phyloP scores from a whole-genome alignment of 345 rosid genomes.

The Lenwebbia sp. region DNA sequence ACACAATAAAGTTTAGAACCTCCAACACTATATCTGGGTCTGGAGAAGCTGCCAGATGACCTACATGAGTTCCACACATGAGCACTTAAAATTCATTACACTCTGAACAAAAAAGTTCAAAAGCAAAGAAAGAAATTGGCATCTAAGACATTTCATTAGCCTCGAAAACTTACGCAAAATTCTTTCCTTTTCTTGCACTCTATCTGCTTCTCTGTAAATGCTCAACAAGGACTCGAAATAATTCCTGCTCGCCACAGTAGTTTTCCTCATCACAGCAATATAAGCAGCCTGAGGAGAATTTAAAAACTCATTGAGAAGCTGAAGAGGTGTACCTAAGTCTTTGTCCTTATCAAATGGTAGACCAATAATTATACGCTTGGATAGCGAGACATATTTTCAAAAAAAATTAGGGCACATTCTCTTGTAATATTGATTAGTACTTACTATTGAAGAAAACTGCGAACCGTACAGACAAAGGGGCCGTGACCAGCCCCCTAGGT shows the following conservation, averaged over 20 bases:
- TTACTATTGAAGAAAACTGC: background rate
- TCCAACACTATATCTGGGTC: constrained; percentile 16
- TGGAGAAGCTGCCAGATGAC: constrained; percentile 16
- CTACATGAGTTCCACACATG: constrained; percentile 2
- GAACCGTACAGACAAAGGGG: background rate
- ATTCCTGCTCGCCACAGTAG: constrained; percentile 8
- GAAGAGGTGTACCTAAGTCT: background rate
- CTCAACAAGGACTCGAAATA: constrained; percentile 25
- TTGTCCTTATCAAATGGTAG: background rate
- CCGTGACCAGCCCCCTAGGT: background rate
- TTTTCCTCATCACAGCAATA: constrained; percentile 23
- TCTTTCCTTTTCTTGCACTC: constrained; percentile 29
- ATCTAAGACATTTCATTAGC: background rate
- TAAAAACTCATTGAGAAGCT: background rate
- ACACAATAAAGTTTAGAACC: constrained; percentile 18
- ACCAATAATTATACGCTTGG: background rate
- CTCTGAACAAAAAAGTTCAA: background rate
- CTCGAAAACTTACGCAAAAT: constrained; percentile 13
- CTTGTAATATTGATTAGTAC: background rate
- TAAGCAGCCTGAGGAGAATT: constrained; percentile 25
- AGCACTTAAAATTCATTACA: background rate
- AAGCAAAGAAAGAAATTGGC: background rate
- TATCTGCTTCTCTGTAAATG: constrained; percentile 31
- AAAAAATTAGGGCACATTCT: background rate
- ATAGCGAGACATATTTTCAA: background rate